phyloP scores from a whole-genome alignment of 2,329 filamentous ascomycete genomes.

The Sporothrix phasma region DNA sequence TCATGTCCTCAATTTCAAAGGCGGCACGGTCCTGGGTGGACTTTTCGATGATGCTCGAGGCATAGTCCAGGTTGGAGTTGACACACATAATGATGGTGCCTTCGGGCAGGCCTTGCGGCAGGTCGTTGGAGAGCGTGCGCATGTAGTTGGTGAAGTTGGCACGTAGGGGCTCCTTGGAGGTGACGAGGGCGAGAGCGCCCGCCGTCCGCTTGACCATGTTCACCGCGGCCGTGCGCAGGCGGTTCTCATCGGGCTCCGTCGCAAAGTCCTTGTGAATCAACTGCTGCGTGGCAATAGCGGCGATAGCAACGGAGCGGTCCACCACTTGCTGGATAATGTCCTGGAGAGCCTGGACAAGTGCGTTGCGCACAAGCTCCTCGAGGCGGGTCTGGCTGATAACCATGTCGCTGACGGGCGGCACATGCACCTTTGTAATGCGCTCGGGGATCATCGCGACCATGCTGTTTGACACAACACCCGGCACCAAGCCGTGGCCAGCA shows the following conservation, averaged over 20 bases:
- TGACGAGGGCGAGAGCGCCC: constrained; percentile 90
- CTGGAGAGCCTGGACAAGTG: constrained; percentile 79
- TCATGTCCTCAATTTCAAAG: constrained; percentile 89
- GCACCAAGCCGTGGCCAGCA: constrained; percentile 50
- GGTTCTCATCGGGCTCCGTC: constrained; percentile 81
- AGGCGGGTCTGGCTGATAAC: constrained; percentile 60
- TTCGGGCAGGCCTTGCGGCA: constrained; percentile 74
- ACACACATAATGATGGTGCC: constrained; percentile 97
- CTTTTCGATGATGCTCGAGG: constrained; percentile 89
- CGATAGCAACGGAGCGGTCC: constrained; percentile 93
- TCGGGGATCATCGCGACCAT: constrained; percentile 77
- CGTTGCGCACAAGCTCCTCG: constrained; percentile 69
- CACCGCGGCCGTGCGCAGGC: constrained; percentile 74
- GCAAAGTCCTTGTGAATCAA: constrained; percentile 95
- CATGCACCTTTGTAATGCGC: constrained; percentile 65
- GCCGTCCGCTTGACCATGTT: constrained; percentile 93
- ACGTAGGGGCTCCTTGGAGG: constrained; percentile 90
- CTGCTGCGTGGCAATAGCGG: constrained; percentile 90
- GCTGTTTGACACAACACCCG: constrained; percentile 61
- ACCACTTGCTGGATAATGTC: constrained; percentile 98
- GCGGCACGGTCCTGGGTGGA: constrained; percentile 89
- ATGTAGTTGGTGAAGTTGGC: constrained; percentile 98
- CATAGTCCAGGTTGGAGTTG: constrained; percentile 90
- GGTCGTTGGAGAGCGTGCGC: constrained; percentile 54
- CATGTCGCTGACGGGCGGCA: constrained; percentile 73